These are phyloP conservation scores for Ustilago loliicola DNA, from an alignment of 1,284 basidiomycete genomes.

Conservation along the genomic window DNA sequence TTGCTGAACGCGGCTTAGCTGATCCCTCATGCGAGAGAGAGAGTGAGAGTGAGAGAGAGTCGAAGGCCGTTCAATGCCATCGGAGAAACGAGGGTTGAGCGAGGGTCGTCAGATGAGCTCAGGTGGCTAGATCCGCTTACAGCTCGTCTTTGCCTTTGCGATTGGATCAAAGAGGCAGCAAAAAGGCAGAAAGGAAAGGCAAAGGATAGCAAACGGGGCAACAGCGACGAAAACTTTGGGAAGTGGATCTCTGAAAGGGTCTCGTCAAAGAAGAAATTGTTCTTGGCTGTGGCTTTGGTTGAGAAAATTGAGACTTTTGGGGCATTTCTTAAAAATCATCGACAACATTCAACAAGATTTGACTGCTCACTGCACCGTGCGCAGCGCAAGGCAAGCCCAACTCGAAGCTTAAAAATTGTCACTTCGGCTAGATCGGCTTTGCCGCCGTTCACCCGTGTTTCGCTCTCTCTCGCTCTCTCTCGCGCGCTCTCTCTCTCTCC, in stretches of 20 bases:
- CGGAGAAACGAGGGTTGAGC: conserved; percentile 13
- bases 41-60: neutral
- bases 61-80: neutral
- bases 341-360: neutral
- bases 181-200: neutral
- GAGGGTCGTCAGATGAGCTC: conserved; percentile 1
- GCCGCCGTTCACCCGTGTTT: no score
- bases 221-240: conserved; percentile 17
- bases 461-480: neutral
- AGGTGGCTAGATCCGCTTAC: conserved; percentile 12
- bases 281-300: neutral
- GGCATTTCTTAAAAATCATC: neutral
- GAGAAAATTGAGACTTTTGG: conserved; percentile 4
- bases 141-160: neutral
- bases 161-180: neutral
- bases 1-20: neutral
- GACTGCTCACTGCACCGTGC: neutral
- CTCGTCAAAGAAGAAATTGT: neutral
- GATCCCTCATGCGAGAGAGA: neutral
- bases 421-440: conserved; percentile 2
- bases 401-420: neutral
- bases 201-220: neutral
- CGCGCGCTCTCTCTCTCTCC: neutral
- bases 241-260: neutral
- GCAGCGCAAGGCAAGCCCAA: neutral